These are phyloP conservation scores for Aspergillus novofumigatus DNA, from an alignment of 2,329 filamentous ascomycete species.

Conservation along the genomic window DNA sequence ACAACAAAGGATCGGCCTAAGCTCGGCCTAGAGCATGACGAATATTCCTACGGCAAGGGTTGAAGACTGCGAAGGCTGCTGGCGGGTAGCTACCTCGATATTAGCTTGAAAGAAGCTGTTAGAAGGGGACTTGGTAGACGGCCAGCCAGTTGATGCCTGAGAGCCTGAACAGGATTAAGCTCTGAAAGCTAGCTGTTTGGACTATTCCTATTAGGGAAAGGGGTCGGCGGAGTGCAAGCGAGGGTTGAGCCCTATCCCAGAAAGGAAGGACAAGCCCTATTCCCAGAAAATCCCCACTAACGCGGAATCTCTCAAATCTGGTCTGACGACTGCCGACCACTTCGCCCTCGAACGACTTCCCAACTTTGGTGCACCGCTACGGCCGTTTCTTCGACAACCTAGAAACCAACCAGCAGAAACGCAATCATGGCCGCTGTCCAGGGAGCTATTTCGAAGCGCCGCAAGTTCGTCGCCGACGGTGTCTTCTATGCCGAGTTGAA, in stretches of 20 bases:
- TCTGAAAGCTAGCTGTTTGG: slow-evolving; percentile 4
- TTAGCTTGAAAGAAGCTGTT: background rate
- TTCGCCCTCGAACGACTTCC: slow-evolving; percentile 28
- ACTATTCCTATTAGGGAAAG: slow-evolving; percentile 18
- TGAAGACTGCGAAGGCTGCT: background rate
- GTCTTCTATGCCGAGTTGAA: slow-evolving; percentile 99
- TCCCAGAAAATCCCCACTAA: slow-evolving; percentile 39
- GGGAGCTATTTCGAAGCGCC: slow-evolving; percentile 50
- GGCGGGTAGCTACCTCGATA: background rate
- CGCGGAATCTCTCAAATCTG: slow-evolving; percentile 31
- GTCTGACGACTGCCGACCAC: slow-evolving; percentile 24
- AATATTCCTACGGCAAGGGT: background rate
- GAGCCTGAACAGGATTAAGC: slow-evolving; percentile 2
- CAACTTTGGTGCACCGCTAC: slow-evolving; percentile 24
- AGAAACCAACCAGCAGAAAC: slow-evolving; percentile 29
- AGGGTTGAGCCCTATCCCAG: slow-evolving; percentile 40
- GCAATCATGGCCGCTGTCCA: slow-evolving; percentile 49
- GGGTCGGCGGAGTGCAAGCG: slow-evolving; percentile 27
- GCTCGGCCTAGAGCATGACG: background rate
- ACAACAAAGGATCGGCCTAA: background rate
- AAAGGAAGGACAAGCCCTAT: slow-evolving; percentile 30
- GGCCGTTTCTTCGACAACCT: slow-evolving; percentile 34
- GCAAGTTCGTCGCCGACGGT: slow-evolving; percentile 89
- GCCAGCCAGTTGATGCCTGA: slow-evolving; percentile 4
- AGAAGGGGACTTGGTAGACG: background rate